These are phyloP conservation scores for Solanum pinnatisectum DNA, from an alignment of 257 asterid species.

Conservation along the genomic window DNA sequence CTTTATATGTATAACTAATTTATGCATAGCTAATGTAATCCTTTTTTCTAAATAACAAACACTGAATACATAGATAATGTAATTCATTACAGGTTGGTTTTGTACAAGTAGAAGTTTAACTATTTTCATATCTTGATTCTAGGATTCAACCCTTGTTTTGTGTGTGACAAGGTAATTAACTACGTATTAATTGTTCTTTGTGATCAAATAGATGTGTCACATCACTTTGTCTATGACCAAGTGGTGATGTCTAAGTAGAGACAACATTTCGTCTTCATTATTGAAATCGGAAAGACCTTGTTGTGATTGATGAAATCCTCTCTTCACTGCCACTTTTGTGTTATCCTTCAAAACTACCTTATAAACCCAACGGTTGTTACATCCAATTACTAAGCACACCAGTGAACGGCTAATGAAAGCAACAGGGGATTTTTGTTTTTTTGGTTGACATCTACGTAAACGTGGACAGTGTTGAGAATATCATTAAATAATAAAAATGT, in stretches of 20 bases:
- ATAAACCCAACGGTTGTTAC: constrained; percentile 4
- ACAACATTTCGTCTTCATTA: constrained; percentile 30
- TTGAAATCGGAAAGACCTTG: constrained; percentile 26
- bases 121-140: too few relatives aligned
- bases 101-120: too few relatives aligned
- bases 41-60: background rate
- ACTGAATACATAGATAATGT: background rate
- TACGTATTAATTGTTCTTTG: background rate
- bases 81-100: background rate
- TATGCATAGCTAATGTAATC: background rate
- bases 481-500: too few relatives aligned
- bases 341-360: constrained; percentile 22
- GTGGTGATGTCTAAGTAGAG: constrained; percentile 29
- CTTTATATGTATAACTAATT: background rate
- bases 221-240: constrained; percentile 3
- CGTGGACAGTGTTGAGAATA: too few relatives aligned
- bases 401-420: too few relatives aligned
- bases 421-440: too few relatives aligned
- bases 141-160: background rate
- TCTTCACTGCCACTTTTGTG: constrained; percentile 25
- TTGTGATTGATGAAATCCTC: constrained; percentile 14
- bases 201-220: background rate
- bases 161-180: background rate
- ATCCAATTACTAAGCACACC: too few relatives aligned
- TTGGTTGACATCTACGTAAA: too few relatives aligned